Evolutionary conservation across 306 rosid species (phyloP).

Genomic region (Erythrophleum fordii): DNA sequence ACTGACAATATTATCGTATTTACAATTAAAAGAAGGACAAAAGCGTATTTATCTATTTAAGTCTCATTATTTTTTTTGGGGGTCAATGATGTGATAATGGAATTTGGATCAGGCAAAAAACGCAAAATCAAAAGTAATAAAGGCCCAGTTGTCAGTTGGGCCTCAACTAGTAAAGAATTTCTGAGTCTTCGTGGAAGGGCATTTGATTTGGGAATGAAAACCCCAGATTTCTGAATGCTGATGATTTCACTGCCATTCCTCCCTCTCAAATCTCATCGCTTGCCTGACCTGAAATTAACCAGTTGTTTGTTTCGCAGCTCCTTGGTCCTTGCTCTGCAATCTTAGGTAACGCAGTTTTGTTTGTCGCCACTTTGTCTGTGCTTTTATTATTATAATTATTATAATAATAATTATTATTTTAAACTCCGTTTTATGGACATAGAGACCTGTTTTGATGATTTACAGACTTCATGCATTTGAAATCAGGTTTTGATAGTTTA

Average conservation of each 20-base stretch:
- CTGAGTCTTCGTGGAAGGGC: background rate
- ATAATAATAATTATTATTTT: too few relatives aligned
- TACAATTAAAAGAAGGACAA: too few relatives aligned
- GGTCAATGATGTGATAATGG: background rate
- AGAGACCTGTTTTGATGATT: background rate
- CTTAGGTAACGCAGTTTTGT: background rate
- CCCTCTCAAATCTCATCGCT: background rate
- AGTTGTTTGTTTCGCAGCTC: background rate
- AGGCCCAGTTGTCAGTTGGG: conserved; percentile 19
- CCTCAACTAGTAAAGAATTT: background rate
- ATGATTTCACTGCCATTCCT: background rate
- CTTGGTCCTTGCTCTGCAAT: background rate
- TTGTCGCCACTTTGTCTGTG: background rate
- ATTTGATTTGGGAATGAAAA: background rate
- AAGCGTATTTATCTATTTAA: too few relatives aligned
- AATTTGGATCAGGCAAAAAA: background rate
- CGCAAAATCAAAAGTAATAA: background rate
- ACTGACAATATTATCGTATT: too few relatives aligned
- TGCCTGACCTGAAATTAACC: background rate
- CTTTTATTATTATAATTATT: too few relatives aligned
- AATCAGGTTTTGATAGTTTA: background rate
- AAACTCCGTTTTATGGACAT: background rate
- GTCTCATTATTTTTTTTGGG: background rate
- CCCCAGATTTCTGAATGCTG: background rate
- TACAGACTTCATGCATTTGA: background rate